Percentiles rank a stretch among this genome's conserved stretches.
These are phyloP conservation scores for Eurotiales sp. DNA, from an alignment of 2,329 filamentous ascomycete genomes.

Conservation along the genomic window DNA sequence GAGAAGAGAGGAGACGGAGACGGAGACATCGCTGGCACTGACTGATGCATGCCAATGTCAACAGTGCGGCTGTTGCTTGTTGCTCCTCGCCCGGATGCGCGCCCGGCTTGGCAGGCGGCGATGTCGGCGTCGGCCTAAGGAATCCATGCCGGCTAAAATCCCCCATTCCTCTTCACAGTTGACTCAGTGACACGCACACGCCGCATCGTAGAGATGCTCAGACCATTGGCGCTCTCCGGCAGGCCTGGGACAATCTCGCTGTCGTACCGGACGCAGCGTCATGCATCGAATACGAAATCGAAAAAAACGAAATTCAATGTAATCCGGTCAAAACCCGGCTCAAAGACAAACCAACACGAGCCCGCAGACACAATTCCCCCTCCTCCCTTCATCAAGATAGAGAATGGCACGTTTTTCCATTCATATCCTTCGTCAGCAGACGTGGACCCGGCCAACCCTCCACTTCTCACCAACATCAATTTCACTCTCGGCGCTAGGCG, in stretches of 20 bases:
- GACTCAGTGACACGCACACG: not conserved
- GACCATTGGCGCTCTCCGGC: constrained; percentile 23
- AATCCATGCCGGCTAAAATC: no score
- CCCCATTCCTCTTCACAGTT: not conserved
- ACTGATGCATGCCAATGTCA: no score
- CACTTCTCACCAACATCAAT: constrained; percentile 67
- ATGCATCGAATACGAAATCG: not conserved
- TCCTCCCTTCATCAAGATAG: constrained; percentile 64
- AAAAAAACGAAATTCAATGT: no score
- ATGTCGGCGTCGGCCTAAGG: no score
- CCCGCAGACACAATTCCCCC: constrained; percentile 18
- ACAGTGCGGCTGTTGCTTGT: no score
- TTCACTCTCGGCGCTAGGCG: constrained; percentile 54
- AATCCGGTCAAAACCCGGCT: no score
- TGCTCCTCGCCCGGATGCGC: no score
- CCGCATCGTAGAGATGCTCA: constrained; percentile 24
- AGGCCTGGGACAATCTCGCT: constrained; percentile 14
- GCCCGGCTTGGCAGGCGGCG: not conserved
- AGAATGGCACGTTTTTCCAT: constrained; percentile 78
- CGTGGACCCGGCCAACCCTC: constrained; percentile 58
- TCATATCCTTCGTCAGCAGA: constrained; percentile 59
- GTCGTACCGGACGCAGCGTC: constrained; percentile 15
- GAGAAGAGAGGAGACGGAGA: no score
- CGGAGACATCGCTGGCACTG: no score
- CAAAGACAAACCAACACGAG: no score